phyloP scores from a whole-genome alignment of 148 eudicot genomes.

The Beta vulgaris region DNA sequence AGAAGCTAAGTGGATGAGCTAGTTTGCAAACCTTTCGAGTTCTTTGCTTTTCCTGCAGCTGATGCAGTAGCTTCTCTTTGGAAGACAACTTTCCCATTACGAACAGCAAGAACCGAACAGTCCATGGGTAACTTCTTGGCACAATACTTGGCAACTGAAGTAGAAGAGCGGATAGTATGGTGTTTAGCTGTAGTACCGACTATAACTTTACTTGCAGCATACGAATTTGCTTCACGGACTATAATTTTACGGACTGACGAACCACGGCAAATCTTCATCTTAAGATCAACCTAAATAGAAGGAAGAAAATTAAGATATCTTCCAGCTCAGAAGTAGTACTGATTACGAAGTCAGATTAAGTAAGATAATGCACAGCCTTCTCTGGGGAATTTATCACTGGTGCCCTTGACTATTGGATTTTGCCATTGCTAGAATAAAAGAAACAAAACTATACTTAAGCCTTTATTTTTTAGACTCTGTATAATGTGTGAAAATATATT shows the following conservation, averaged over 20 bases:
- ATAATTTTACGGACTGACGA: constrained; percentile 66
- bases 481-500: too few species aligned
- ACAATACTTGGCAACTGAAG: constrained; percentile 81
- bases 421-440: too few species aligned
- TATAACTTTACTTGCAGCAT: constrained; percentile 56
- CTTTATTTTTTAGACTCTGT: too few species aligned
- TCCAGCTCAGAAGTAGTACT: constrained; percentile 16
- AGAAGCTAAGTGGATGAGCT: neutral
- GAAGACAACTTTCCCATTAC: constrained; percentile 78
- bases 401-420: too few species aligned
- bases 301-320: neutral
- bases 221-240: constrained; percentile 73
- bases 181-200: constrained; percentile 65
- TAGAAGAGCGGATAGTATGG: constrained; percentile 58
- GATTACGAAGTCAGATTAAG: neutral
- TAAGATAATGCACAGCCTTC: neutral
- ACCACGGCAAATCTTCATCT: constrained; percentile 91
- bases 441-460: too few species aligned
- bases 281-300: constrained; percentile 76
- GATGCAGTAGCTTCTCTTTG: constrained; percentile 53
- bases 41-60: constrained; percentile 10
- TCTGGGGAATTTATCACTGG: too few species aligned
- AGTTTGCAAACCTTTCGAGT: constrained; percentile 36
- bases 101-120: constrained; percentile 78
- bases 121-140: constrained; percentile 67